A percentile compares a stretch with the other conserved stretches of the same genome.
These are phyloP conservation scores for Backusella tarrabulga DNA, from an alignment of 192 early-diverging fungal species.

Conservation along the genomic window DNA sequence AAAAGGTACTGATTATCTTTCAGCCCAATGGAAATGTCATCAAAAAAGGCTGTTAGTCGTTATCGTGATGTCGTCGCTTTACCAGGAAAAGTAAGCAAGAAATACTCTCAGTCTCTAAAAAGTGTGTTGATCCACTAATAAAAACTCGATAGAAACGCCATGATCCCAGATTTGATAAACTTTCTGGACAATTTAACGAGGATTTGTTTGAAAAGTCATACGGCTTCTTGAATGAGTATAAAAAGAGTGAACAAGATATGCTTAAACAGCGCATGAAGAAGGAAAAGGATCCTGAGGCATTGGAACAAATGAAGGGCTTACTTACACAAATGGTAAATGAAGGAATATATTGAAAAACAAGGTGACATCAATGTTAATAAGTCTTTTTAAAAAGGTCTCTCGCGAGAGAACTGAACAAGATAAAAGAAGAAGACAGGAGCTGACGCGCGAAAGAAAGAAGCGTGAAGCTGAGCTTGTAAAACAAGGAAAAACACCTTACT, in stretches of 20 bases:
- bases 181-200: constrained; percentile 88
- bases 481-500: constrained; percentile 94
- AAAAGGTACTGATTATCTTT: constrained; percentile 13
- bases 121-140: not conserved
- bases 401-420: constrained; percentile 13
- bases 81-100: constrained; percentile 44
- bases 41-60: constrained; percentile 74
- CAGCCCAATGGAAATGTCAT: constrained; percentile 76
- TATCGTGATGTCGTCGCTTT: constrained; percentile 68
- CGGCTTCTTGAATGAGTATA: constrained; percentile 82
- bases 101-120: not conserved
- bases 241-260: constrained; percentile 68
- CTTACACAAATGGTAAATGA: constrained; percentile 65
- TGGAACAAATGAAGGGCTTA: constrained; percentile 55
- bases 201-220: constrained; percentile 93
- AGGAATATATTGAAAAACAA: not conserved
- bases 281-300: constrained; percentile 61
- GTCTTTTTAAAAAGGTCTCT: constrained; percentile 16
- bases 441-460: constrained; percentile 79
- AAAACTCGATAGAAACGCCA: constrained; percentile 58
- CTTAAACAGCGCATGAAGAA: constrained; percentile 64
- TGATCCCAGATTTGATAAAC: constrained; percentile 92
- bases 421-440: constrained; percentile 46
- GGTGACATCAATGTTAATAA: not conserved
- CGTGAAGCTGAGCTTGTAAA: constrained; percentile 76